Evolutionary conservation across 2,329 filamentous ascomycete species (phyloP), one percentile per base, ranked within the genome.

Genomic region (Neoarthrinium moseri): DNA sequence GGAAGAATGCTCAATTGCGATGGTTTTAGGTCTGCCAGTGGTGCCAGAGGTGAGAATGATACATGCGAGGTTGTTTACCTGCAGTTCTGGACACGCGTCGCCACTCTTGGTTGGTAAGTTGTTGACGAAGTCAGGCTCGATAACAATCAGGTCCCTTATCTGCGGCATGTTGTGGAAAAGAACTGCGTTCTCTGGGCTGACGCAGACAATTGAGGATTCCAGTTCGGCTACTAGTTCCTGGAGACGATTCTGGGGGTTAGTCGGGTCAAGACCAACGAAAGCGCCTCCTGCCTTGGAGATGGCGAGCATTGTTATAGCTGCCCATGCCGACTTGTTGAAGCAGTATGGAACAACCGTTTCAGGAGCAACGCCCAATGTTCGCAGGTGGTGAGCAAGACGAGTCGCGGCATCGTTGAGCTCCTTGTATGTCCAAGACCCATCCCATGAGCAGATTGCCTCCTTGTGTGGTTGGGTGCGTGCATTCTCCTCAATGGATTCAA

Each of bases 11-110:
- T 38, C 51, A 12, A 62, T 51, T 17, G 75, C 63, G n/a, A 77
- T 71, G 27, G 74, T 74, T 59, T 78, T 78, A 3, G 75, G 75
- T 26, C 62, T 61, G 4, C 75, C 75, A 0, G 74, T 77, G 17
- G 69, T 74, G 13, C 75, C 75, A n/a, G 74, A 77, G n/a, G 75
- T 78, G 52, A 77, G 78, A 55, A 76, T 72, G 51, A 77, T 70
- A 27, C 64, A 62, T 6, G 30, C 20, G 15, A 24, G 26, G 33
- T 22, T 44, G 13, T 22, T 21, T 15, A 32, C 21, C 11, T 7
- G 24, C 22, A 35, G 30, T 10, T 32, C 30, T 15, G 30, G 24
- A n/a, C 27, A 18, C 11, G 21, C 8, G 4, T 30, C 21, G 30
- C 29, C 21, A 4, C 17, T 18, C 11, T 23, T 24, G 6, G 30